Percentiles rank a stretch among this genome's conserved stretches.
Evolutionary conservation across 148 eudicot species (phyloP).

Genomic region (Nepenthes gracilis): DNA sequence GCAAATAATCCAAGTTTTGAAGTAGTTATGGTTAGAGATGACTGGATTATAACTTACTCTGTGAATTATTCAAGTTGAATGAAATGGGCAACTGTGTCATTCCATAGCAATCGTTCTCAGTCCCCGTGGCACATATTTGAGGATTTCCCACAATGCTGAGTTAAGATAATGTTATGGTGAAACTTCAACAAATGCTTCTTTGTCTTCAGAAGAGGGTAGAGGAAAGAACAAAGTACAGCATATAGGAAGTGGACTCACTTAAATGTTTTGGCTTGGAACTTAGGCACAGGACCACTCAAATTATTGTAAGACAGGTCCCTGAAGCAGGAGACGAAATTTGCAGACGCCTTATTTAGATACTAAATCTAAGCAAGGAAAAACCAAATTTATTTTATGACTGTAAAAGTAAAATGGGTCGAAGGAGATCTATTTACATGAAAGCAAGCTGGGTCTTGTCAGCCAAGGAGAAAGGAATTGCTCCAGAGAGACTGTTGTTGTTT

Average conservation of each 20-base stretch:
- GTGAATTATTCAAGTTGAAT: conserved; percentile 40
- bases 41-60: conserved; percentile 33
- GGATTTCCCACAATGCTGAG: conserved; percentile 79
- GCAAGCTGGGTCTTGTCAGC: conserved; percentile 78
- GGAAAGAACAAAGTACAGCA: background rate
- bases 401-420: background rate
- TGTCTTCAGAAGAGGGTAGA: background rate
- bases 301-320: conserved; percentile 93
- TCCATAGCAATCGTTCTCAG: conserved; percentile 63
- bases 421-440: conserved; percentile 55
- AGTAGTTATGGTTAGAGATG: too few species aligned
- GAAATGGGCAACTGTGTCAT: conserved; percentile 60
- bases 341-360: background rate
- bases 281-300: conserved; percentile 88
- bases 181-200: background rate
- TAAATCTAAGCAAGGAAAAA: background rate
- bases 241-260: conserved; percentile 31
- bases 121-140: conserved; percentile 68
- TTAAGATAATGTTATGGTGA: background rate
- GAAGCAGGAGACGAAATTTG: background rate
- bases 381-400: background rate
- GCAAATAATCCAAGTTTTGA: background rate
- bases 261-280: conserved; percentile 69
- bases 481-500: conserved; percentile 79
- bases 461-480: conserved; percentile 60